Base-by-base conservation (phyloP, 148 eudicot species). In the Salicornia ramosissima region DNA sequence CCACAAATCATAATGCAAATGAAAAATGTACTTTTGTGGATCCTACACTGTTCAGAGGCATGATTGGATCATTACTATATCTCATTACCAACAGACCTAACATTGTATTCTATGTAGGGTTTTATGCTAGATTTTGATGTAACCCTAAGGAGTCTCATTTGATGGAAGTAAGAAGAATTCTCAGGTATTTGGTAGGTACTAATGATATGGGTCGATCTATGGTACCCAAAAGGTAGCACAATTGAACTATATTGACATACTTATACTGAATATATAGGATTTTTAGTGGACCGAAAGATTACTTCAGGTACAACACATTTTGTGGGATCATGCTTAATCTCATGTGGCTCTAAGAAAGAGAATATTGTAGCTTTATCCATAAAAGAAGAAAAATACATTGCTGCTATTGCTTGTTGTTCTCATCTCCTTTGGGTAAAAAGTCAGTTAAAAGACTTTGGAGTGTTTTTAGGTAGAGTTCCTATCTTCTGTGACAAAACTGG, bases 301-400 rank as follows among this genome's bases (percentile, higher is more conserved):
- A 47, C 74, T 0, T 29, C 39, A 21, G 47, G 45, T 6, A 71
- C 33, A 0, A n/a, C n/a, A 7, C 45, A 60, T 1, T 71, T 61
- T 1, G 14, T 61, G 4, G 67, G 67, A 2, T 13, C 42, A 4
- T 71, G 46, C 6, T 31, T 71, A 19, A 25, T 71, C 3, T 71
- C 59, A 11, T 60, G 40, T 56, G 45, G 21, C 2, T 71, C 58
- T 1, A 46, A 71, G 49, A 71, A 71, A 21, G 58, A 71, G 14
- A 71, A 19, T 6, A 21, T 0, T 0, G 31, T 71, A n/a, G 56
- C 74, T 6, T 33, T 71, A 6, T 58, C 74, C 29, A 71, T 43
- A n/a, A n/a, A n/a, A n/a, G n/a, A n/a, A n/a, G n/a, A n/a, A n/a
- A n/a, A n/a, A n/a, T n/a, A n/a, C n/a, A n/a, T n/a, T n/a, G n/a